Evolutionary conservation across 2,329 filamentous ascomycete genomes (phyloP).

Genomic region (Diaporthe vexans): DNA sequence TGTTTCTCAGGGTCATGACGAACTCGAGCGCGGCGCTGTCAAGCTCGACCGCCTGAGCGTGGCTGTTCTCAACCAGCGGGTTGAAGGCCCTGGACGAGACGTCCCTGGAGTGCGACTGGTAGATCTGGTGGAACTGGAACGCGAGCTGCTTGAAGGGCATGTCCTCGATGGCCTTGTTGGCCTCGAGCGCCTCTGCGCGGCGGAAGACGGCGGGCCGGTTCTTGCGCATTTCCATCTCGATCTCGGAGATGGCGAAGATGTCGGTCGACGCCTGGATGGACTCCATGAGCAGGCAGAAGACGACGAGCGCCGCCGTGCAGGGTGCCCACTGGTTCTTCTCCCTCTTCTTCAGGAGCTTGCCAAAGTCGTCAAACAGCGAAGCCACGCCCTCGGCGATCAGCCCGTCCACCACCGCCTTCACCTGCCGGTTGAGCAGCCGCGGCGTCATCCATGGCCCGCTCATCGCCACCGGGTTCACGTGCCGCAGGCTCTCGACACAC

Average conservation of each 20-base stretch:
- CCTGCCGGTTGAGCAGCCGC: slow-evolving; percentile 68
- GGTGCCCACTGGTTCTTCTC: slow-evolving; percentile 67
- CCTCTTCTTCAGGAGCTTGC: slow-evolving; percentile 67
- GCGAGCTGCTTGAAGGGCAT: slow-evolving; percentile 73
- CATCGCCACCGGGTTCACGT: slow-evolving; percentile 59
- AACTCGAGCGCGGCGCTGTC: slow-evolving; percentile 62
- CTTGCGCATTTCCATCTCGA: slow-evolving; percentile 62
- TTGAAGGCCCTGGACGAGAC: slow-evolving; percentile 66
- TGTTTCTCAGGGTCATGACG: slow-evolving; percentile 59
- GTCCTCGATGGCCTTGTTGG: slow-evolving; percentile 68
- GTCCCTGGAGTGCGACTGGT: slow-evolving; percentile 68
- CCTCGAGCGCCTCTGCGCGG: slow-evolving; percentile 59
- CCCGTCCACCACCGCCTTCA: slow-evolving; percentile 71
- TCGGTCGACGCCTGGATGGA: slow-evolving; percentile 67
- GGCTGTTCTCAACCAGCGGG: slow-evolving; percentile 63
- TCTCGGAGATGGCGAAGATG: slow-evolving; percentile 64
- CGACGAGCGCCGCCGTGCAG: slow-evolving; percentile 68
- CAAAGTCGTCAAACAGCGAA: slow-evolving; percentile 66
- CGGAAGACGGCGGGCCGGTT: slow-evolving; percentile 54
- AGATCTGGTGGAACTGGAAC: slow-evolving; percentile 72
- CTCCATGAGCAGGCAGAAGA: slow-evolving; percentile 72
- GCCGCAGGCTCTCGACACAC: slow-evolving; percentile 57
- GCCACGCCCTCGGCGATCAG: slow-evolving; percentile 66
- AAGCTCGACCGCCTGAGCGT: slow-evolving; percentile 59
- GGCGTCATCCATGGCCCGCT: slow-evolving; percentile 63